Evolutionary conservation across 805 yeast species (phyloP).

Genomic region (Zygosaccharomyces lentus): DNA sequence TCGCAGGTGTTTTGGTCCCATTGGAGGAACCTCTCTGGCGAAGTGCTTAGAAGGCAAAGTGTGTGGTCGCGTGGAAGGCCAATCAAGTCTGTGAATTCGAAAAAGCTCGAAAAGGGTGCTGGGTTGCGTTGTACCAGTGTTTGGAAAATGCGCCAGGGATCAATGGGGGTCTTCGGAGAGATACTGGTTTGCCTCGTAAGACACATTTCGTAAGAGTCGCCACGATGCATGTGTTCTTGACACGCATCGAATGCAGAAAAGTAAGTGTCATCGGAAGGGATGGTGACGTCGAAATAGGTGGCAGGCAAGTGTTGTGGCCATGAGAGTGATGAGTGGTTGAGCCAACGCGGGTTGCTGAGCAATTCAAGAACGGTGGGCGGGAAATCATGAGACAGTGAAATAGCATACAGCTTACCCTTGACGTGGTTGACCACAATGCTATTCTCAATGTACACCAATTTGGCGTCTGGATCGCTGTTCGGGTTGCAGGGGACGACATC

Average conservation of each 20-base stretch:
- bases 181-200: conserved; percentile 72
- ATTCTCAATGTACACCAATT: conserved; percentile 65
- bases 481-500: conserved; percentile 42
- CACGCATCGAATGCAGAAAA: conserved; percentile 53
- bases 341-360: conserved; percentile 5
- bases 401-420: conserved; percentile 44
- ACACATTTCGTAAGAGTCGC: conserved; percentile 93
- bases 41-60: conserved; percentile 65
- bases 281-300: conserved; percentile 32
- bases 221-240: conserved; percentile 62
- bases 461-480: conserved; percentile 58
- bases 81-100: conserved; percentile 48
- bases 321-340: not conserved
- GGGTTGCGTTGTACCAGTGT: conserved; percentile 71
- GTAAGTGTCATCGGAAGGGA: conserved; percentile 56
- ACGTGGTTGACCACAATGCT: conserved; percentile 52
- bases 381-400: conserved; percentile 46
- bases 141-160: conserved; percentile 78
- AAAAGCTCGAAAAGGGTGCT: conserved; percentile 83
- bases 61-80: conserved; percentile 40
- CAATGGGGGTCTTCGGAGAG: conserved; percentile 38
- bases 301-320: conserved; percentile 21
- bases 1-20: conserved; percentile 70
- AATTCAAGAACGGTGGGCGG: conserved; percentile 16
- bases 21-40: conserved; percentile 88